These are phyloP conservation scores for Lasiodiplodia theobromae DNA, from an alignment of 2,329 filamentous ascomycete species.

Conservation along the genomic window DNA sequence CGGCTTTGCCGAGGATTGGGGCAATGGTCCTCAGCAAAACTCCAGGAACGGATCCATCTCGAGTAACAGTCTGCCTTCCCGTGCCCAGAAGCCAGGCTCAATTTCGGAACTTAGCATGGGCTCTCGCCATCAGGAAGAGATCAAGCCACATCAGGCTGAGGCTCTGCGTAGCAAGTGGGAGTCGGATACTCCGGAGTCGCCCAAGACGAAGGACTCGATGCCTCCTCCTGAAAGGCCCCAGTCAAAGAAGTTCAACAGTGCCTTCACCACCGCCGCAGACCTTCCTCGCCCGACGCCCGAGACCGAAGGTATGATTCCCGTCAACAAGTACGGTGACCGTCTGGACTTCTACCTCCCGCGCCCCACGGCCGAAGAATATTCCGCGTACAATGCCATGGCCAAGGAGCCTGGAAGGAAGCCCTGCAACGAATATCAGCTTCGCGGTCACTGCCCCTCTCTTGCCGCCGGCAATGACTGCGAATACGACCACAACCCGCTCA, in stretches of 20 bases:
- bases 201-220: not conserved
- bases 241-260: not conserved
- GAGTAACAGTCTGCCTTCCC: not conserved
- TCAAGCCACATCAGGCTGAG: not conserved
- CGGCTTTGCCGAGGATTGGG: slow-evolving; percentile 20
- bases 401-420: slow-evolving; percentile 48
- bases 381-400: slow-evolving; percentile 47
- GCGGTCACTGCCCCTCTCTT: slow-evolving; percentile 43
- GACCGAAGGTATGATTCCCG: slow-evolving; percentile 46
- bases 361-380: slow-evolving; percentile 48
- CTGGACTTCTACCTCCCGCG: slow-evolving; percentile 53
- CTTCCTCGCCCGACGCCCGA: slow-evolving; percentile 24
- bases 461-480: slow-evolving; percentile 39
- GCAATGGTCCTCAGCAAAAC: not conserved
- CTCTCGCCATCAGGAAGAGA: slow-evolving; percentile 10
- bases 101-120: slow-evolving; percentile 15
- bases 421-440: slow-evolving; percentile 59
- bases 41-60: slow-evolving; percentile 1
- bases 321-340: slow-evolving; percentile 57
- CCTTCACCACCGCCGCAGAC: slow-evolving; percentile 22
- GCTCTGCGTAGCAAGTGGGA: not conserved
- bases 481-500: slow-evolving; percentile 57
- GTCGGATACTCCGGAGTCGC: not conserved
- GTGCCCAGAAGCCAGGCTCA: not conserved
- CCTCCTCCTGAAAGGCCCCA: not conserved